Conservation (phyloP, 768 basidiomycete species). For the Leccinum barrowsii region DNA sequence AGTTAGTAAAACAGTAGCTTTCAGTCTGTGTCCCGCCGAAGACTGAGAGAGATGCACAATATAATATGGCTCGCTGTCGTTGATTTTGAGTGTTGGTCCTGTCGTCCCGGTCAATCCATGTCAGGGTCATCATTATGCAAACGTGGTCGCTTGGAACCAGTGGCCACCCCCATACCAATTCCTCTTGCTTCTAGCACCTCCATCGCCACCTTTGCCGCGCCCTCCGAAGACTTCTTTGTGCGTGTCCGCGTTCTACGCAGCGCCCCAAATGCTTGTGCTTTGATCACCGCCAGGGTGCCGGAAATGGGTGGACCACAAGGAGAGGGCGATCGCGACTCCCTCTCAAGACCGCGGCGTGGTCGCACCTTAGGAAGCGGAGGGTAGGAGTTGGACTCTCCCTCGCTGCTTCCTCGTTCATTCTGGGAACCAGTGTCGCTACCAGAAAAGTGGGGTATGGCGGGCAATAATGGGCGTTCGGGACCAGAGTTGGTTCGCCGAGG, state of each 20-base stretch:
- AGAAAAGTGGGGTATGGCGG: slow-evolving; percentile 45
- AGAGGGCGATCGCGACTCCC: slow-evolving; percentile 46
- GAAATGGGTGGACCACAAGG: slow-evolving; percentile 52
- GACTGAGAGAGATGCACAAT: slow-evolving; percentile 26
- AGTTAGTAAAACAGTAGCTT: slow-evolving; percentile 30
- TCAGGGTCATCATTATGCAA: slow-evolving; percentile 51
- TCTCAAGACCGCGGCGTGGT: slow-evolving; percentile 46
- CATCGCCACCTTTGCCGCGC: slow-evolving; percentile 68
- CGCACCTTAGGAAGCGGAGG: slow-evolving; percentile 41
- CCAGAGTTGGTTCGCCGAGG: slow-evolving; percentile 46
- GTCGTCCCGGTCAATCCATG: slow-evolving; percentile 27
- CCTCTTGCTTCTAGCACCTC: slow-evolving; percentile 82
- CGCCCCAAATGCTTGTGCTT: slow-evolving; percentile 86
- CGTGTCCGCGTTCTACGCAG: slow-evolving; percentile 74
- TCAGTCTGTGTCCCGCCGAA: slow-evolving; percentile 23
- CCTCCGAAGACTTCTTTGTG: slow-evolving; percentile 69
- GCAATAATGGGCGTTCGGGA: slow-evolving; percentile 46
- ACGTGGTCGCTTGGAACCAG: slow-evolving; percentile 41
- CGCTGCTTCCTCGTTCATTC: slow-evolving; percentile 53
- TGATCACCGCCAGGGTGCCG: slow-evolving; percentile 85
- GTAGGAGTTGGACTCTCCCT: slow-evolving; percentile 48
- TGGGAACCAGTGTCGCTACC: slow-evolving; percentile 50
- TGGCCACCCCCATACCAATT: slow-evolving; percentile 49
- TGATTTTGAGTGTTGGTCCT: slow-evolving; percentile 13
- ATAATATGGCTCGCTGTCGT: slow-evolving; percentile 26